Evolutionary conservation across 2,329 filamentous ascomycete species (phyloP).

Genomic region (Hymenoscyphus fructigenus): DNA sequence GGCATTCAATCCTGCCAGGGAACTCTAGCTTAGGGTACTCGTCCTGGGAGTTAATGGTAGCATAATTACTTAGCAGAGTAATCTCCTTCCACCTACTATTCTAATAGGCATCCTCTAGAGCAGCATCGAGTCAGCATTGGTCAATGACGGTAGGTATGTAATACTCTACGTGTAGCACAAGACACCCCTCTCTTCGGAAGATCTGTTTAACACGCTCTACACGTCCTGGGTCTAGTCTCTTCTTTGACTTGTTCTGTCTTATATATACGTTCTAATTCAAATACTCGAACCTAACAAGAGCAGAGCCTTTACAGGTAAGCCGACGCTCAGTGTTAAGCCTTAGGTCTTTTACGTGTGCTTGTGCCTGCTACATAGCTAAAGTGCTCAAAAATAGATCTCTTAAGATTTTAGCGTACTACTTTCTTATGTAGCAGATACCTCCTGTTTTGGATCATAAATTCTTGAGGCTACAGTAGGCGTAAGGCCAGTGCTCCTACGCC

Average conservation of each 20-base stretch:
- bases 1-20: conserved; percentile 20
- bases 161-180: too few species aligned
- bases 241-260: conserved; percentile 12
- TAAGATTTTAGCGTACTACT: too few species aligned
- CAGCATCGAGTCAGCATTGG: too few species aligned
- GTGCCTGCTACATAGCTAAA: conserved; percentile 19
- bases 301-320: conserved; percentile 18
- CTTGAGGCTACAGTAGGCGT: too few species aligned
- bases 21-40: conserved; percentile 19
- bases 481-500: too few species aligned
- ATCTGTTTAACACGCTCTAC: too few species aligned
- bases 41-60: conserved; percentile 12
- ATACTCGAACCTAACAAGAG: conserved; percentile 20
- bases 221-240: background rate
- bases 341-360: conserved; percentile 18
- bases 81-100: conserved; percentile 11
- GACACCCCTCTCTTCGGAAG: too few species aligned
- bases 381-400: too few species aligned
- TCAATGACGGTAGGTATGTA: too few species aligned
- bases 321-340: conserved; percentile 18
- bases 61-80: conserved; percentile 14
- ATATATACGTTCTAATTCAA: conserved; percentile 19
- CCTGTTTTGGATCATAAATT: too few species aligned
- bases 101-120: background rate
- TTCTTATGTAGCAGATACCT: too few species aligned